Evolutionary conservation across 768 basidiomycete species (phyloP), one percentile per base, ranked within the genome.

Genomic region (Mycena vulgaris): DNA sequence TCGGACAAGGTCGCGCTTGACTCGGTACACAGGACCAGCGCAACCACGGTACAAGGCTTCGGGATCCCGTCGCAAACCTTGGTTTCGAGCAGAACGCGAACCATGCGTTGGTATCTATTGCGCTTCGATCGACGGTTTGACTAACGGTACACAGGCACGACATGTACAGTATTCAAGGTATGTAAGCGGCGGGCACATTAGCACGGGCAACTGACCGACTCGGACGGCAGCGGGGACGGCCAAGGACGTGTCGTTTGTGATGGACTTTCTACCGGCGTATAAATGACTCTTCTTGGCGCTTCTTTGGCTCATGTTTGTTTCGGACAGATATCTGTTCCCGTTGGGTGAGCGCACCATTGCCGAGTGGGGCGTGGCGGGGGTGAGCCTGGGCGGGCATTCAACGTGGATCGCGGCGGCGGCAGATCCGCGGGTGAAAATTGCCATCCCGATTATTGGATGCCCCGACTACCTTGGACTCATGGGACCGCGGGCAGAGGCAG

Each of bases 361-460:
- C 8, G 85, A 89, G 64, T 98, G 92, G 91, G 89, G 89, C 14
- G 84, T 93, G 4, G 86, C 89, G 0, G 96, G 96, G 0, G 85
- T 92, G 73, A 94, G 92, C 69, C 88, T 98, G 0, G 96, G 95
- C 0, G 95, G 95, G 0, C 95, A 98, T 77, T 86, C 94, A 0
- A 85, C 93, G 0, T 97, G 95, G 95, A 85, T 93, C 33, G 82
- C 86, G 2, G 85, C 95, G 39, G 76, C 86, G 10, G 21, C 31
- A 7, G 72, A 73, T 21, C 61, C 68, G n/a, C 59, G 72, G 9
- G 55, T 70, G 16, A 79, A 75, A 57, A 77, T 86, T 23, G 88
- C 83, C 0, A 82, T 88, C 30, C 86, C 86, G 0, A 87, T 89
- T 74, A 89, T 92, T 56, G 94, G 92, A 21, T 93, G 93, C 69